These are phyloP conservation scores for Eucalyptus caleyi DNA, from an alignment of 345 rosid species.

Conservation along the genomic window DNA sequence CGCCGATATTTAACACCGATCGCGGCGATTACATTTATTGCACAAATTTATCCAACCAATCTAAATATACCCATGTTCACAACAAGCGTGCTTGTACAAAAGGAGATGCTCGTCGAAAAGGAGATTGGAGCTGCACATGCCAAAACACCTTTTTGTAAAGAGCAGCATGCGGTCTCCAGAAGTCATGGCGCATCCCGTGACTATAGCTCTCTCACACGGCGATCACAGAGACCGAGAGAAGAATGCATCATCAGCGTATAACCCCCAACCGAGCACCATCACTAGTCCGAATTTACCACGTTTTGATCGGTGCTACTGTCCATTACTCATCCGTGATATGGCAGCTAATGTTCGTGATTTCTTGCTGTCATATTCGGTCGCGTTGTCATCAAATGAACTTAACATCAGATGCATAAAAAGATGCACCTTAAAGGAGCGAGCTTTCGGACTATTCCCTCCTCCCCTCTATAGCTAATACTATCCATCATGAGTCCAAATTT, in stretches of 20 bases:
- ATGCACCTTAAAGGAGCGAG: not conserved
- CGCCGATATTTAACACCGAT: not conserved
- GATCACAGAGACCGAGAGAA: not conserved
- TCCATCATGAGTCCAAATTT: not conserved
- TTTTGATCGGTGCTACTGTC: not conserved
- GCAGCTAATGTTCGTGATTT: not conserved
- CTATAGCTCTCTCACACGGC: not conserved
- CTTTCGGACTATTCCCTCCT: not conserved
- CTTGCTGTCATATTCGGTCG: not conserved
- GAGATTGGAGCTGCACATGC: not conserved
- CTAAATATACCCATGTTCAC: not conserved
- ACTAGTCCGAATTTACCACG: not conserved
- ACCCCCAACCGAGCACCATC: not conserved
- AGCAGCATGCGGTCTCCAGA: not conserved
- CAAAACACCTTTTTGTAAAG: not conserved
- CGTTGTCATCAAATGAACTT: not conserved
- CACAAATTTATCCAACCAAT: not conserved
- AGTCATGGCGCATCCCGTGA: not conserved
- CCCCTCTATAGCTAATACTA: not conserved
- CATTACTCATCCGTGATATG: not conserved
- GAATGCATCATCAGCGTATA: not conserved
- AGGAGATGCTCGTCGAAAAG: not conserved
- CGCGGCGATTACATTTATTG: not conserved
- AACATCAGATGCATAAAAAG: not conserved
- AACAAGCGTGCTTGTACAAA: not conserved